These are phyloP conservation scores for Phytophthora brassicae DNA, from an alignment of 352 stramenopile species.

Conservation along the genomic window DNA sequence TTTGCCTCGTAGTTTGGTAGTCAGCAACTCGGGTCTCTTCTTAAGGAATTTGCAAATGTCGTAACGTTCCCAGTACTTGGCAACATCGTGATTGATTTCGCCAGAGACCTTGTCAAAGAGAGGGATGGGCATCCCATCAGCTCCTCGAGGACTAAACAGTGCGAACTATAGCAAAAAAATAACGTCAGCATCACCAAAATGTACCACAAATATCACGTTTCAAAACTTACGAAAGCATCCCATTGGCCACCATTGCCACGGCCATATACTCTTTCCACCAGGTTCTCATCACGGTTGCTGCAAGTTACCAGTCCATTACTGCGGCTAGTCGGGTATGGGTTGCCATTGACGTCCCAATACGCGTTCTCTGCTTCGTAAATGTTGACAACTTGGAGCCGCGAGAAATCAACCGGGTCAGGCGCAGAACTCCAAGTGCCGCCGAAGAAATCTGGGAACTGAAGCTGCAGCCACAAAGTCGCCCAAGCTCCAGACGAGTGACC, in stretches of 20 bases:
- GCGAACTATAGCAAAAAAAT: conserved; percentile 44
- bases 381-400: conserved; percentile 62
- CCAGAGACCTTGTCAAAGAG: conserved; percentile 79
- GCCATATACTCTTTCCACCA: conserved; percentile 63
- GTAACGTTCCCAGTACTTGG: conserved; percentile 57
- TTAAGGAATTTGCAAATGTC: conserved; percentile 66
- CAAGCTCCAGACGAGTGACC: conserved; percentile 75
- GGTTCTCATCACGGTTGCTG: conserved; percentile 74
- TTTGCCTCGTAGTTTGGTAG: conserved; percentile 51
- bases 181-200: conserved; percentile 2
- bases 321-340: conserved; percentile 59
- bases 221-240: conserved; percentile 77
- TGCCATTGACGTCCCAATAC: conserved; percentile 68
- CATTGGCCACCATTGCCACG: conserved; percentile 76
- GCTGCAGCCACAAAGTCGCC: conserved; percentile 71
- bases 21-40: conserved; percentile 38
- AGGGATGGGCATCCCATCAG: conserved; percentile 53
- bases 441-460: conserved; percentile 75
- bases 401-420: conserved; percentile 74
- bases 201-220: no score
- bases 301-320: conserved; percentile 48
- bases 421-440: conserved; percentile 76
- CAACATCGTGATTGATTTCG: conserved; percentile 61
- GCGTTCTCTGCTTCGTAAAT: conserved; percentile 75
- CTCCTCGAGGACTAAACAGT: conserved; percentile 58